A percentile compares a stretch with the other conserved stretches of the same genome.
These are phyloP conservation scores for Fusarium humuli DNA, from an alignment of 2,329 filamentous ascomycete genomes.

Conservation along the genomic window DNA sequence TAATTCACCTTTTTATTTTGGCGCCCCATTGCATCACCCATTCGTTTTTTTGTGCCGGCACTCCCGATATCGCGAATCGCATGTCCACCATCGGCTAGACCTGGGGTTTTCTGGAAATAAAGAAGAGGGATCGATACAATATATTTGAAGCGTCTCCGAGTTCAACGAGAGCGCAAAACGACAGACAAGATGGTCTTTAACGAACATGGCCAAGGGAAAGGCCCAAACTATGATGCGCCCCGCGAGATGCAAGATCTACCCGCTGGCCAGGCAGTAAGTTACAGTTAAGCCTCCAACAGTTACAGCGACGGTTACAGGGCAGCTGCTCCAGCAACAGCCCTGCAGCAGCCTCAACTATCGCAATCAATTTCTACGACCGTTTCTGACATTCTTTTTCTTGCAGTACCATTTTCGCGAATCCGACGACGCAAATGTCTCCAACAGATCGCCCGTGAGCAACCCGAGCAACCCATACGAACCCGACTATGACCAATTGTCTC, in stretches of 20 bases:
- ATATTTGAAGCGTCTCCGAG: neutral
- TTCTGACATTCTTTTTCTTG: slow-evolving; percentile 1
- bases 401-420: slow-evolving; percentile 39
- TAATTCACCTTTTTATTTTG: slow-evolving; percentile 24
- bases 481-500: slow-evolving; percentile 24
- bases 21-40: slow-evolving; percentile 18
- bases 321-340: neutral
- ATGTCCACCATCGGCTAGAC: slow-evolving; percentile 16
- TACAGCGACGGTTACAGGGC: neutral
- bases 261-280: slow-evolving; percentile 41
- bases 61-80: slow-evolving; percentile 32
- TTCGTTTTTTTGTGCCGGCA: slow-evolving; percentile 22
- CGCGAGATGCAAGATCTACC: slow-evolving; percentile 42
- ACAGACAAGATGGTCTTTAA: slow-evolving; percentile 26
- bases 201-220: slow-evolving; percentile 19
- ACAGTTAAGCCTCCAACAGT: neutral
- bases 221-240: slow-evolving; percentile 35
- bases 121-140: neutral
- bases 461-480: slow-evolving; percentile 36
- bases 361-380: neutral
- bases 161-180: neutral
- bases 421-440: slow-evolving; percentile 18
- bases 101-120: slow-evolving; percentile 5
- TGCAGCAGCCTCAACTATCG: neutral
- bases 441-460: slow-evolving; percentile 27